Evolutionary conservation across 352 stramenopile genomes (phyloP).

Genomic region (Pelagophyceae sp.): DNA sequence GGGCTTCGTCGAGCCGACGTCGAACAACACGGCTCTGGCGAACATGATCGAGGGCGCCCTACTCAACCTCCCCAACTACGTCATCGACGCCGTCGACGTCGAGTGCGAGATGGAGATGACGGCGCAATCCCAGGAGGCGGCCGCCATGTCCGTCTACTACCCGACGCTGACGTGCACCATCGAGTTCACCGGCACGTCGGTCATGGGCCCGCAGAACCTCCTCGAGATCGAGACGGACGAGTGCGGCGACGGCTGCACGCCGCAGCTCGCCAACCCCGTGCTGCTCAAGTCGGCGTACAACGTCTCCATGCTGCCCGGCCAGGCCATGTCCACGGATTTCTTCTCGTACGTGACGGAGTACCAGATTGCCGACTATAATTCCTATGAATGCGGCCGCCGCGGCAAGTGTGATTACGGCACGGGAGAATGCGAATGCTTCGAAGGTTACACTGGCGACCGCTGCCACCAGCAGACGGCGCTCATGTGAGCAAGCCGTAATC

Average conservation of each 20-base stretch:
- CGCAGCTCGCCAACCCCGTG: slow-evolving; percentile 37
- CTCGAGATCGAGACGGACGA: slow-evolving; percentile 43
- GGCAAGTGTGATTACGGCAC: slow-evolving; percentile 87
- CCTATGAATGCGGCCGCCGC: slow-evolving; percentile 70
- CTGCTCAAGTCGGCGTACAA: slow-evolving; percentile 33
- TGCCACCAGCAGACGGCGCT: slow-evolving; percentile 40
- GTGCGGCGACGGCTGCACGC: slow-evolving; percentile 46
- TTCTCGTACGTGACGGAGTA: not conserved
- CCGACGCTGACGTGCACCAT: slow-evolving; percentile 35
- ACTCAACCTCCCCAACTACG: slow-evolving; percentile 41
- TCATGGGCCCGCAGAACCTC: slow-evolving; percentile 50
- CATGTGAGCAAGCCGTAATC: too few species aligned
- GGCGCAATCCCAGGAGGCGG: not conserved
- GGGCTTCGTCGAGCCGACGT: too few species aligned
- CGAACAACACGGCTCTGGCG: not conserved
- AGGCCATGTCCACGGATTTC: not conserved
- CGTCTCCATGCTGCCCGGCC: not conserved
- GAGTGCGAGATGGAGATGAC: slow-evolving; percentile 9
- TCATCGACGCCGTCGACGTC: slow-evolving; percentile 45
- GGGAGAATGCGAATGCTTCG: slow-evolving; percentile 84
- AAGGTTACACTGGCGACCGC: slow-evolving; percentile 74
- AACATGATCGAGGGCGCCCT: not conserved
- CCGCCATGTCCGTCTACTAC: too few species aligned
- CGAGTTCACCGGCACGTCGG: slow-evolving; percentile 37
- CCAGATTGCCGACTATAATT: slow-evolving; percentile 34